Percentiles rank a stretch among this genome's conserved stretches.
Conservation (phyloP, 345 rosid genomes). For the Pistacia integerrima region DNA sequence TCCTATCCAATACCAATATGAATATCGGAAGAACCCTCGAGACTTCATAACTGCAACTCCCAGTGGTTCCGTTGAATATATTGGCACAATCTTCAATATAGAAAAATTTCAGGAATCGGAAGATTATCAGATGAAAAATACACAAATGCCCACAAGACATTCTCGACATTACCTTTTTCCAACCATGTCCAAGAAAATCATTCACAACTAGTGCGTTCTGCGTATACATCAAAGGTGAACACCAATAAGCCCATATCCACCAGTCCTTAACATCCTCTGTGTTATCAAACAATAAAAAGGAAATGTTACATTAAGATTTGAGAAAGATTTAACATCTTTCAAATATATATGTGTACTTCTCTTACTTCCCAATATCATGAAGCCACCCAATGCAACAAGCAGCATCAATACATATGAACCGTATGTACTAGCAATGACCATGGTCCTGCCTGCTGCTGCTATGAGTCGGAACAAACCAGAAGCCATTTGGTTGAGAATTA, state of each 20-base stretch:
- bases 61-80: conserved; percentile 22
- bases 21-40: conserved; percentile 46
- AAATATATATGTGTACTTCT: neutral
- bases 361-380: conserved; percentile 59
- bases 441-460: conserved; percentile 63
- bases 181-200: conserved; percentile 69
- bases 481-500: conserved; percentile 60
- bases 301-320: neutral
- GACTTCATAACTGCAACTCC: conserved; percentile 50
- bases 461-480: conserved; percentile 60
- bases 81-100: conserved; percentile 22
- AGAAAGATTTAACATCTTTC: neutral
- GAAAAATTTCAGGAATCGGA: neutral
- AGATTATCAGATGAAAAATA: neutral
- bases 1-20: conserved; percentile 78
- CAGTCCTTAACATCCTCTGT: conserved; percentile 75
- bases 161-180: conserved; percentile 49
- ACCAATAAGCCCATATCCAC: conserved; percentile 95
- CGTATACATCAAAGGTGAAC: conserved; percentile 82
- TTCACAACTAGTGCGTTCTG: conserved; percentile 70
- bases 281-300: neutral
- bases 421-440: conserved; percentile 65
- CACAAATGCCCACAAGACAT: conserved; percentile 3
- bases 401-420: conserved; percentile 58
- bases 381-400: conserved; percentile 65